Evolutionary conservation across 805 yeast genomes (phyloP).

Genomic region (Pichia cephalocereana): DNA sequence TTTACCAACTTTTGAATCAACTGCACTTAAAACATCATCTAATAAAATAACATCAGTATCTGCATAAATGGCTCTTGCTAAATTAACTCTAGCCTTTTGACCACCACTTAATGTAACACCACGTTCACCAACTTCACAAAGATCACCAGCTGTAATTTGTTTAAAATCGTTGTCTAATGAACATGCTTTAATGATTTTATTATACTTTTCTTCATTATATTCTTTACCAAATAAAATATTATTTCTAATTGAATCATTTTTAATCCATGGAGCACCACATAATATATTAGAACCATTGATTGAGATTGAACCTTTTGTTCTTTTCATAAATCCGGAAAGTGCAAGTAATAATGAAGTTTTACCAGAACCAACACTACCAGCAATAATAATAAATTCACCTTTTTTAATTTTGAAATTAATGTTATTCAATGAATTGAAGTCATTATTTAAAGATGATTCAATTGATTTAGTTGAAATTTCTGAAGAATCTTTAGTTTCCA

Average conservation of each 20-base stretch:
- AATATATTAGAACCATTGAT: constrained; percentile 44
- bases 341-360: constrained; percentile 68
- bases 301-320: constrained; percentile 39
- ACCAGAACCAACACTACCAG: constrained; percentile 63
- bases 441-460: no score
- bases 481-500: no score
- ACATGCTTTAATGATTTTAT: constrained; percentile 54
- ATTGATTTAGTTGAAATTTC: no score
- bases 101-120: constrained; percentile 84
- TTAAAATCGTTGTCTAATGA: constrained; percentile 57
- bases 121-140: constrained; percentile 75
- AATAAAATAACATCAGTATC: constrained; percentile 48
- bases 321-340: constrained; percentile 61
- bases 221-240: constrained; percentile 62
- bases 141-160: constrained; percentile 63
- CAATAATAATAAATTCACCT: constrained; percentile 66
- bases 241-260: constrained; percentile 67
- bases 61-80: constrained; percentile 64
- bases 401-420: constrained; percentile 44
- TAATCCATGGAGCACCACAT: constrained; percentile 76
- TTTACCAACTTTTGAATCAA: constrained; percentile 61
- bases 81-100: constrained; percentile 68
- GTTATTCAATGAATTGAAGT: constrained; percentile 26
- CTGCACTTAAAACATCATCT: constrained; percentile 65
- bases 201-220: constrained; percentile 42